These are phyloP conservation scores for Polysphondylium violaceum DNA, from an alignment of 78 protist species.

Conservation along the genomic window DNA sequence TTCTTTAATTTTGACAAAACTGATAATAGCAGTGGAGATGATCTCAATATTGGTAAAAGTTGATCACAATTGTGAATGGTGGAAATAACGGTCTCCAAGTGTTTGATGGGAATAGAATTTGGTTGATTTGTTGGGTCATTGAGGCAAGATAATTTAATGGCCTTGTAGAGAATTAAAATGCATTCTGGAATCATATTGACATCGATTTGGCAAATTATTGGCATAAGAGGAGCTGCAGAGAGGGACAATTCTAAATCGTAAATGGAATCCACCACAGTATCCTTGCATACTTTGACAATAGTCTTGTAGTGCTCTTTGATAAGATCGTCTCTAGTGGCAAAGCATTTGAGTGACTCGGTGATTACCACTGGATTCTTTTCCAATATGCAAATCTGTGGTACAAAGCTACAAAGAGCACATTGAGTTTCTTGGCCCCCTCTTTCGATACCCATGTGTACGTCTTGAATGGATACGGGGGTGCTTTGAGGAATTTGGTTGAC, in stretches of 20 bases:
- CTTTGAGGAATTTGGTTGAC: neutral
- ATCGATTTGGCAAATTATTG: neutral
- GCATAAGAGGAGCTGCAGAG: conserved; percentile 15
- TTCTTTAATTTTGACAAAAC: too few relatives aligned
- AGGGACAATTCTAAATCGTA: conserved; percentile 7
- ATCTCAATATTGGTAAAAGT: too few relatives aligned
- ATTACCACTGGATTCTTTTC: neutral
- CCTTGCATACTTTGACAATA: neutral
- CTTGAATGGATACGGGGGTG: neutral
- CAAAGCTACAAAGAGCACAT: neutral
- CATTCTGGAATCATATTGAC: neutral
- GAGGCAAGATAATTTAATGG: conserved; percentile 5
- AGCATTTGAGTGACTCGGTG: neutral
- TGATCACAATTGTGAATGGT: too few relatives aligned
- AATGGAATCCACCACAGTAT: neutral
- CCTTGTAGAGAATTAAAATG: neutral
- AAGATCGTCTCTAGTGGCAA: neutral
- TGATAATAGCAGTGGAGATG: too few relatives aligned
- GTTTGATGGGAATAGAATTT: neutral
- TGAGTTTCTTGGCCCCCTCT: conserved; percentile 1
- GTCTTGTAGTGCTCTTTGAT: neutral
- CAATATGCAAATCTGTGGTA: neutral
- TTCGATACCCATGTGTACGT: neutral
- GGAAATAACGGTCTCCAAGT: neutral
- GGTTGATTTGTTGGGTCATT: conserved; percentile 3